Percentiles rank a stretch among this genome's conserved stretches.
phyloP scores from a whole-genome alignment of 1,284 basidiomycete genomes.

The Ceratobasidium sp. region DNA sequence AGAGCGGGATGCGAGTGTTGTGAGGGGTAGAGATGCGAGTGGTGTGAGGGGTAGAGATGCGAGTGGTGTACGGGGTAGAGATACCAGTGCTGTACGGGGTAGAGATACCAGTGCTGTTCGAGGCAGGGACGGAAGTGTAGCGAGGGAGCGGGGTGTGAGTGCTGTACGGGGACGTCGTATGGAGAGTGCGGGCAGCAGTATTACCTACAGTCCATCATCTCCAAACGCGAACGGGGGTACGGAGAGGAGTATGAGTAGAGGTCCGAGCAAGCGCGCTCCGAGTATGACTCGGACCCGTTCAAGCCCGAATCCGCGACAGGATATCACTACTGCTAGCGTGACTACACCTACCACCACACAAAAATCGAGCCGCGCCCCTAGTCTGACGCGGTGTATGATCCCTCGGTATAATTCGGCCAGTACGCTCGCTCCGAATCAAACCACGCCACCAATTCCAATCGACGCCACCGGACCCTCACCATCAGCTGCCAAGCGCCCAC shows the following conservation, averaged over 20 bases:
- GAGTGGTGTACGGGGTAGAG: neutral
- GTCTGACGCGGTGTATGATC: slow-evolving; percentile 26
- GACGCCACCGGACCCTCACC: neutral
- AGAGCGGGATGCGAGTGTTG: neutral
- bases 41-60: neutral
- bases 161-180: slow-evolving; percentile 30
- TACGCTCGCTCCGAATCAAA: neutral
- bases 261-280: slow-evolving; percentile 18
- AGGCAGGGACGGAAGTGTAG: neutral
- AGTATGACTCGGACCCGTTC: slow-evolving; percentile 9
- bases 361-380: slow-evolving; percentile 11
- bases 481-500: neutral
- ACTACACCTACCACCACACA: neutral
- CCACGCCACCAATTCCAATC: slow-evolving; percentile 26
- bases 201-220: slow-evolving; percentile 41
- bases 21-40: neutral
- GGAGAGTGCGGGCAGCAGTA: slow-evolving; percentile 16
- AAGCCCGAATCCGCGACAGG: slow-evolving; percentile 14
- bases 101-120: no score
- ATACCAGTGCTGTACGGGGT: no score
- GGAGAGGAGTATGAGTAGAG: slow-evolving; percentile 22
- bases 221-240: neutral
- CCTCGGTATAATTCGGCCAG: slow-evolving; percentile 1
- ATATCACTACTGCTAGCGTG: neutral
- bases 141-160: slow-evolving; percentile 19